Evolutionary conservation across 257 asterid species (phyloP).

Genomic region (Solanum medicagineum): DNA sequence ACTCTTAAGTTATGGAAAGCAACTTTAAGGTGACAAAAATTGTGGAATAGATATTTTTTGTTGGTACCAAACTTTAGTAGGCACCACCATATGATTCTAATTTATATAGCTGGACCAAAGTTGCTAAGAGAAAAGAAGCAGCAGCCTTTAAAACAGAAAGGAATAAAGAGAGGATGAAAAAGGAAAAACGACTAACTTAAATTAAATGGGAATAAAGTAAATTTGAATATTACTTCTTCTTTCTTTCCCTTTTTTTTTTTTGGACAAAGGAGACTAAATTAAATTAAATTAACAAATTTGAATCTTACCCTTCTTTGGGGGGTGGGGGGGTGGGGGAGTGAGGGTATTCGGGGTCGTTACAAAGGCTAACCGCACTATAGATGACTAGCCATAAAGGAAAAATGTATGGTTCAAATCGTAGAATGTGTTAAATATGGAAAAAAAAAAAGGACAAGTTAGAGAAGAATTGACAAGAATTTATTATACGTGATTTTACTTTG

Average conservation of each 20-base stretch:
- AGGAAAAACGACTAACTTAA: neutral
- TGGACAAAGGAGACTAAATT: too few species aligned
- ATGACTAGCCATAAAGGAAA: neutral
- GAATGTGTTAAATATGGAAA: too few species aligned
- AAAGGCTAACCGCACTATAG: neutral
- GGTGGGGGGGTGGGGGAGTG: rapidly evolving
- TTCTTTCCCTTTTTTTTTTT: too few species aligned
- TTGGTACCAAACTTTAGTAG: neutral
- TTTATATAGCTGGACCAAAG: neutral
- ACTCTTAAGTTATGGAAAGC: too few species aligned
- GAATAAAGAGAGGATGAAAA: neutral
- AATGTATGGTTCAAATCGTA: neutral
- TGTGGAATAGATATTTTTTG: neutral
- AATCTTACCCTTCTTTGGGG: too few species aligned
- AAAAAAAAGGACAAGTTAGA: too few species aligned
- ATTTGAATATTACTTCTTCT: too few species aligned
- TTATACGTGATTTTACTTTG: too few species aligned
- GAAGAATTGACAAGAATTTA: too few species aligned
- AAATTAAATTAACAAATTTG: too few species aligned
- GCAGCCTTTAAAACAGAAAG: neutral
- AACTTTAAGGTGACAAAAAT: neutral
- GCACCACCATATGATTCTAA: neutral
- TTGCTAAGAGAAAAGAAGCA: neutral
- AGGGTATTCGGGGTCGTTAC: too few species aligned
- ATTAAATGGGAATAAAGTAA: neutral